Conservation (phyloP, 2,329 filamentous ascomycete species). For the Colletotrichum chrysophilum region DNA sequence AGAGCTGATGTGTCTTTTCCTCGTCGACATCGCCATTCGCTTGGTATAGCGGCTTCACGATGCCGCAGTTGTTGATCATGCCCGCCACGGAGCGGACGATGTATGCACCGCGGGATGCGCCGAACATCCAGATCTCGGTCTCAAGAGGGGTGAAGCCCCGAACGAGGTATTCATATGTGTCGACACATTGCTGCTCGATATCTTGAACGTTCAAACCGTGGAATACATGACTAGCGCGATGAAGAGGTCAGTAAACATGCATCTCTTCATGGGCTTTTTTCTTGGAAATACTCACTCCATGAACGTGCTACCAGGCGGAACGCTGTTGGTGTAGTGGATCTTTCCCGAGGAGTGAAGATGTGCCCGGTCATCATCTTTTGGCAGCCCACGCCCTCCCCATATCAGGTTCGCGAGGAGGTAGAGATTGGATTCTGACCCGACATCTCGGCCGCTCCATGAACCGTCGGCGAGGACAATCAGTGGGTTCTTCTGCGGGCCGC, state of each 20-base stretch:
- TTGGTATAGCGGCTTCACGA: slow-evolving; percentile 20
- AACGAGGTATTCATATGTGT: slow-evolving; percentile 24
- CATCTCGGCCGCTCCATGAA: slow-evolving; percentile 26
- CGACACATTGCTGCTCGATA: slow-evolving; percentile 19
- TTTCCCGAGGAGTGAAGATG: slow-evolving; percentile 1
- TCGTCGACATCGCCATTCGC: neutral
- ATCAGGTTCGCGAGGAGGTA: slow-evolving; percentile 22
- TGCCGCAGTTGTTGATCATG: slow-evolving; percentile 34
- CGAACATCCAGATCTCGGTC: slow-evolving; percentile 30
- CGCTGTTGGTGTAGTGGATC: slow-evolving; percentile 4
- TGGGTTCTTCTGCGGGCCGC: slow-evolving; percentile 8
- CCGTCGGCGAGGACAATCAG: slow-evolving; percentile 24
- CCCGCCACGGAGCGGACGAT: slow-evolving; percentile 28
- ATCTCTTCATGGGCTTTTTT: accelerated
- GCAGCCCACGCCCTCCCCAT: neutral
- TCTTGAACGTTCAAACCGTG: neutral
- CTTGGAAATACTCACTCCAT: neutral
- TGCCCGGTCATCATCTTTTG: neutral
- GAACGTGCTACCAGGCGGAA: neutral
- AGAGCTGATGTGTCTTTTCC: slow-evolving; percentile 17
- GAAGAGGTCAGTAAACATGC: neutral
- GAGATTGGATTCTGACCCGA: slow-evolving; percentile 22
- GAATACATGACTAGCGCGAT: neutral
- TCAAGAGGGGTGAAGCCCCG: slow-evolving; percentile 2
- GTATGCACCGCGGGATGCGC: slow-evolving; percentile 30